Evolutionary conservation across 2,329 filamentous ascomycete genomes (phyloP), one percentile per base, ranked within the genome.

Genomic region (Pezicula carpinea): DNA sequence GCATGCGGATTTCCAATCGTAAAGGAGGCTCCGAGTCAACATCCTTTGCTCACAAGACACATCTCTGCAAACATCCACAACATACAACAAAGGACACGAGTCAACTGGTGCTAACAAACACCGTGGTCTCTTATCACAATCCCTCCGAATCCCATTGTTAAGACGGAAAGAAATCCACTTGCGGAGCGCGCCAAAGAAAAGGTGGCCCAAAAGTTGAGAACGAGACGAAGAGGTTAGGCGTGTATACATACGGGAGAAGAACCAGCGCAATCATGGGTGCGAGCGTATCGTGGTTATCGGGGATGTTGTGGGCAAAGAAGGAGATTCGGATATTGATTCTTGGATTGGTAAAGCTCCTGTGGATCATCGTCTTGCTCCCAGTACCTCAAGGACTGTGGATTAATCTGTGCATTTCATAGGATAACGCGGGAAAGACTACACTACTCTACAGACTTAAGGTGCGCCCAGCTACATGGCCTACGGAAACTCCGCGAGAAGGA

Each of bases 341-440:
- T 51, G 91, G 91, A 62, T 80, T 96, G 71, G 91, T 96, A 85
- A 59, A 83, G 10, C 18, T 35, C 18, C 8, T 14, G 13, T 66
- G 43, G 41, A 38, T 44, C 45, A 45, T 43, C 39, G 46, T 43
- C 19, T 15, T 41, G 36, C 40, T 44, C 44, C 34, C 6, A n/a
- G 3, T 21, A 23, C 8, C 26, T 40, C 46, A 36, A 33, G 15
- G 18, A 46, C 39, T 13, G 21, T 47, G 39, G 42, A 47, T 51
- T 44, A 51, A 40, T 7, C 6, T n/a, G 29, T 17, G 26, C 17
- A 13, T 4, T 46, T 44, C 7, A 32, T 65, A 97, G 89, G 93
- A 99, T 70, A 97, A 97, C 69, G 93, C 93, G 40, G 93, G 93
- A 68, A 99, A 99, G 74, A 99, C 93, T 36, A 99, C 93, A 26